These are phyloP conservation scores for Jatropha podagrica DNA, from an alignment of 441 rosid species.

Conservation along the genomic window DNA sequence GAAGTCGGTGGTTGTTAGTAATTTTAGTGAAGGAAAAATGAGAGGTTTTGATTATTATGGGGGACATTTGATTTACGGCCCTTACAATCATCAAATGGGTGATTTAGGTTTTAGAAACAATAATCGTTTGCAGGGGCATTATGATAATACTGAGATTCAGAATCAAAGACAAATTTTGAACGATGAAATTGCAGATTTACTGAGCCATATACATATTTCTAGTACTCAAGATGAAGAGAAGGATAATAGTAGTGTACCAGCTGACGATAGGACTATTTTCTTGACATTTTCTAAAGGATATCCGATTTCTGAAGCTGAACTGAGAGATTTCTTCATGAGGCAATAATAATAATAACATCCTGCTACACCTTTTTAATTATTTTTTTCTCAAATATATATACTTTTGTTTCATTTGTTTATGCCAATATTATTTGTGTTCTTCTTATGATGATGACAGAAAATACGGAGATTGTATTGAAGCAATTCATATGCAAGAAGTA, in stretches of 20 bases:
- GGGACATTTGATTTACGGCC: neutral
- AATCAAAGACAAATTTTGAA: conserved; percentile 20
- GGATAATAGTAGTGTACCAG: neutral
- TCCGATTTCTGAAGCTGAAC: conserved; percentile 54
- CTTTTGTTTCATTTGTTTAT: neutral
- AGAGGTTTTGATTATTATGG: neutral
- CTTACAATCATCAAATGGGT: too few species aligned
- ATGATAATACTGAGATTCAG: conserved; percentile 2
- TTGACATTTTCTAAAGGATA: conserved; percentile 74
- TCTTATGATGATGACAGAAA: conserved; percentile 36
- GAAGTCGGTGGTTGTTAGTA: neutral
- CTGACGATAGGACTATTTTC: conserved; percentile 63
- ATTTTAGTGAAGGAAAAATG: neutral
- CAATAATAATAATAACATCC: neutral
- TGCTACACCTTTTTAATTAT: neutral
- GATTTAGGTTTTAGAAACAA: neutral
- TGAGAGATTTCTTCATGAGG: conserved; percentile 53
- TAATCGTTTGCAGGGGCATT: neutral
- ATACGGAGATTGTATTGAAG: conserved; percentile 53
- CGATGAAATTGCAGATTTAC: conserved; percentile 27
- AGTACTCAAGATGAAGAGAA: neutral
- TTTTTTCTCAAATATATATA: neutral
- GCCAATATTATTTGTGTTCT: neutral
- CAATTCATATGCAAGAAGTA: conserved; percentile 56
- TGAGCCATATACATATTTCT: conserved; percentile 5